Conservation (phyloP, 352 stramenopile species). For the Phytophthora tubulina region DNA sequence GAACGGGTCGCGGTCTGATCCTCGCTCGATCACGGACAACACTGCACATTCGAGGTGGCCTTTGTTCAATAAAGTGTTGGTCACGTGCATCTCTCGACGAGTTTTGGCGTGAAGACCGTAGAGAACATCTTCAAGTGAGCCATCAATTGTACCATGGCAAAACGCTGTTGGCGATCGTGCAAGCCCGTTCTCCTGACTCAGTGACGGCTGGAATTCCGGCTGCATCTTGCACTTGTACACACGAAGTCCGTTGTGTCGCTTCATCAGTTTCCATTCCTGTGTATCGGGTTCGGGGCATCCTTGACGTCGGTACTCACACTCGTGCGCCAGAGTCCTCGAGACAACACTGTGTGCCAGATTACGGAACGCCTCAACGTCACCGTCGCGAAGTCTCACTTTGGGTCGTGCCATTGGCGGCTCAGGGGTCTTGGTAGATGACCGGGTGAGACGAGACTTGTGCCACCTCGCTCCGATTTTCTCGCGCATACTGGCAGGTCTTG, state of each 20-base stretch:
- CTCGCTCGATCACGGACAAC: conserved; percentile 34
- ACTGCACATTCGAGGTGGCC: conserved; percentile 36
- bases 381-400: conserved; percentile 35
- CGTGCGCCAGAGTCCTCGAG: conserved; percentile 44
- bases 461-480: conserved; percentile 23
- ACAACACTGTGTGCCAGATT: conserved; percentile 48
- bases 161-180: conserved; percentile 19
- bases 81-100: conserved; percentile 30
- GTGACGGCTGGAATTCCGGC: conserved; percentile 16
- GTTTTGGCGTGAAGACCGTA: conserved; percentile 40
- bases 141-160: conserved; percentile 35
- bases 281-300: conserved; percentile 25
- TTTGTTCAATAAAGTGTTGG: conserved; percentile 30
- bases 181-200: conserved; percentile 24
- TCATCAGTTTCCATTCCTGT: conserved; percentile 37
- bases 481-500: conserved; percentile 22
- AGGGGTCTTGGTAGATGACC: conserved; percentile 10
- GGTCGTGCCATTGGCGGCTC: conserved; percentile 20
- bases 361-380: conserved; percentile 40
- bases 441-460: conserved; percentile 18
- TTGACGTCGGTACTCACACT: conserved; percentile 44
- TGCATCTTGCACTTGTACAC: conserved; percentile 30
- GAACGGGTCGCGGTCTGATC: conserved; percentile 43
- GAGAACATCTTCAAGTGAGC: conserved; percentile 33
- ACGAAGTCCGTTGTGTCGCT: conserved; percentile 35